Percentiles rank a stretch among this genome's conserved stretches.
Evolutionary conservation across 306 rosid species (phyloP).

Genomic region (Dryas octopetala): DNA sequence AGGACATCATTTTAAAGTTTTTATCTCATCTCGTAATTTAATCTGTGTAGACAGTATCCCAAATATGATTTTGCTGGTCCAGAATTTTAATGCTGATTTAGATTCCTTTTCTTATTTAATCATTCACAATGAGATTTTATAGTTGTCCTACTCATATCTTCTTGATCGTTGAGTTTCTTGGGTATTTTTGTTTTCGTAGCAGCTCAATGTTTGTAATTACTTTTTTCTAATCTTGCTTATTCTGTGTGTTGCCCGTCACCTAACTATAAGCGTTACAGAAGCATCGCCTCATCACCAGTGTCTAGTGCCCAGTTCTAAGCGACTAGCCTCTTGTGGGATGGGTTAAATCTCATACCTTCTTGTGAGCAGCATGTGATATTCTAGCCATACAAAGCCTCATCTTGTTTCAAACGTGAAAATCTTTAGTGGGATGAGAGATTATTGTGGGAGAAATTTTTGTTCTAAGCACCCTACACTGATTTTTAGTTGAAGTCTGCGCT

Average conservation of each 20-base stretch:
- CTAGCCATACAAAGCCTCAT: too few species aligned
- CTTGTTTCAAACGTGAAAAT: too few species aligned
- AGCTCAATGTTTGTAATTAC: background rate
- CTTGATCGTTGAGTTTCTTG: background rate
- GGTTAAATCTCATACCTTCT: too few species aligned
- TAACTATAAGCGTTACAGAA: background rate
- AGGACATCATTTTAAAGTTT: background rate
- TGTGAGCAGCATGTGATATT: too few species aligned
- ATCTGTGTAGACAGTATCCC: background rate
- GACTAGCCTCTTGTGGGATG: too few species aligned
- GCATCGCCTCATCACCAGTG: background rate
- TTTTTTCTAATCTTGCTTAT: too few species aligned
- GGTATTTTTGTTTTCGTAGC: background rate
- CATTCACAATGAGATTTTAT: background rate
- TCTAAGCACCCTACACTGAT: background rate
- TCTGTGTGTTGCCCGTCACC: too few species aligned
- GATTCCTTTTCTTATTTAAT: background rate
- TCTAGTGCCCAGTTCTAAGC: too few species aligned
- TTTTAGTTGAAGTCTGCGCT: background rate
- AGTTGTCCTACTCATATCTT: background rate
- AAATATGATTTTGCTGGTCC: background rate
- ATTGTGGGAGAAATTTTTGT: too few species aligned
- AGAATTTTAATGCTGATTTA: constrained; percentile 5
- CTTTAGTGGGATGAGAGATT: too few species aligned
- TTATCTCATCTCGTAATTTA: background rate